Evolutionary conservation across 2,329 filamentous ascomycete genomes (phyloP).

Genomic region (Aspergillus aculeatus): DNA sequence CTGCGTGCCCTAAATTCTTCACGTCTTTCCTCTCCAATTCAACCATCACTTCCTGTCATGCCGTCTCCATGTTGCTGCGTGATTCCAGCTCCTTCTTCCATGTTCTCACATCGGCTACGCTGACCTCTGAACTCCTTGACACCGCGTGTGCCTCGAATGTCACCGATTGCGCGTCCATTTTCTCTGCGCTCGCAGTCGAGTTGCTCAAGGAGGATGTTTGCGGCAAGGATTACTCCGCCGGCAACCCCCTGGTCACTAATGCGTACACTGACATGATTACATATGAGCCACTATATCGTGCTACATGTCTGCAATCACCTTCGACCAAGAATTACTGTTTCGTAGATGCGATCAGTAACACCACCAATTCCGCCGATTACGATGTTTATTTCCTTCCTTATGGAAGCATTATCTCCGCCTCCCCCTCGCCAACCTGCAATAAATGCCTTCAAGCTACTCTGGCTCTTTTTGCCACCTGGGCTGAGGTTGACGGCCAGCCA

Average conservation of each 20-base stretch:
- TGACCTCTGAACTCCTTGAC: constrained; percentile 75
- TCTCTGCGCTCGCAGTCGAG: constrained; percentile 64
- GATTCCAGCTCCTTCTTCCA: constrained; percentile 84
- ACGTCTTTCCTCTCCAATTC: constrained; percentile 62
- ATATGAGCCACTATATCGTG: constrained; percentile 75
- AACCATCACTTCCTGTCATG: constrained; percentile 72
- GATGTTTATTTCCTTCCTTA: constrained; percentile 86
- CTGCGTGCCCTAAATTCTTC: constrained; percentile 58
- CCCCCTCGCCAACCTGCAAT: constrained; percentile 70
- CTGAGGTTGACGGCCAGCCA: constrained; percentile 63
- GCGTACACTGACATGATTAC: constrained; percentile 73
- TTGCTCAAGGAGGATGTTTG: constrained; percentile 66
- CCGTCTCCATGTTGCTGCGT: constrained; percentile 80
- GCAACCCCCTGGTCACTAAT: constrained; percentile 69
- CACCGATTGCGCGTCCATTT: constrained; percentile 62
- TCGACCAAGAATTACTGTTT: constrained; percentile 70
- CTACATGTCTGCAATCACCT: constrained; percentile 73
- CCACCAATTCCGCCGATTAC: constrained; percentile 65
- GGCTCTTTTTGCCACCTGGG: constrained; percentile 71
- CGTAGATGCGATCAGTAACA: constrained; percentile 78
- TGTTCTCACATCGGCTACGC: constrained; percentile 66
- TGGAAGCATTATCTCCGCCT: constrained; percentile 67
- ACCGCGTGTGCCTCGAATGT: constrained; percentile 70
- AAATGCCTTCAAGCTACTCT: constrained; percentile 77
- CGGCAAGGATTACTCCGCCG: constrained; percentile 63